A percentile compares a stretch with the other conserved stretches of the same genome.
Conservation (phyloP, 805 yeast species). For the Wickerhamomyces alni region DNA sequence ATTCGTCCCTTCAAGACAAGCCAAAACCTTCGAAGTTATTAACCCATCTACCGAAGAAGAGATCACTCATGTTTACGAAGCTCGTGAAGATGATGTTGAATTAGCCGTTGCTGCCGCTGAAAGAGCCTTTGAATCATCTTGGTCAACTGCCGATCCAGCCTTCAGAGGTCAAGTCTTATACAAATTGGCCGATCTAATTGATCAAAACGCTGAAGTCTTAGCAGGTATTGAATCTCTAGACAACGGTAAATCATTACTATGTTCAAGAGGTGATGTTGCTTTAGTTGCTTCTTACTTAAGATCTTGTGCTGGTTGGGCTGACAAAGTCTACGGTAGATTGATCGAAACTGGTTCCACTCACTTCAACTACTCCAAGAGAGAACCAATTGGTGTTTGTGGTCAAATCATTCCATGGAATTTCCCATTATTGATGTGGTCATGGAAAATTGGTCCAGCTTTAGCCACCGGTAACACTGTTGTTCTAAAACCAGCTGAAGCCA, state of each 20-base stretch:
- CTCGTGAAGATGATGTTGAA: conserved; percentile 73
- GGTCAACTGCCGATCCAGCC: conserved; percentile 69
- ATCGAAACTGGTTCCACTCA: conserved; percentile 71
- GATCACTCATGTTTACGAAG: conserved; percentile 66
- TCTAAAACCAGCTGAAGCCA: conserved; percentile 85
- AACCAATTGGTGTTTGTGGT: conserved; percentile 93
- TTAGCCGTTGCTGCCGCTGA: conserved; percentile 77
- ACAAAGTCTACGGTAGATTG: conserved; percentile 71
- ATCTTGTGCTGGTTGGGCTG: conserved; percentile 90
- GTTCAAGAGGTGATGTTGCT: conserved; percentile 71
- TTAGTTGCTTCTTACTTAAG: conserved; percentile 65
- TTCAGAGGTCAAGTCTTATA: conserved; percentile 56
- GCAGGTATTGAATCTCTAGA: conserved; percentile 83
- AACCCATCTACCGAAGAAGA: conserved; percentile 70
- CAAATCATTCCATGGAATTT: conserved; percentile 97
- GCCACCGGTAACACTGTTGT: conserved; percentile 89
- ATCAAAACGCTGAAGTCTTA: conserved; percentile 60
- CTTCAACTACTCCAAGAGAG: conserved; percentile 75
- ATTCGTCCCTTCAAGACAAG: conserved; percentile 53
- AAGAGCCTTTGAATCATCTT: conserved; percentile 63
- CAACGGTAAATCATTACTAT: conserved; percentile 76
- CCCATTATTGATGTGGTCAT: conserved; percentile 88
- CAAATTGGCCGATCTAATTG: conserved; percentile 75
- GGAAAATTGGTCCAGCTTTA: conserved; percentile 92
- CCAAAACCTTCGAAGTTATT: conserved; percentile 55